Percentiles rank a stretch among this genome's conserved stretches.
phyloP scores from a whole-genome alignment of 352 stramenopile species.

The Albugo candida region DNA sequence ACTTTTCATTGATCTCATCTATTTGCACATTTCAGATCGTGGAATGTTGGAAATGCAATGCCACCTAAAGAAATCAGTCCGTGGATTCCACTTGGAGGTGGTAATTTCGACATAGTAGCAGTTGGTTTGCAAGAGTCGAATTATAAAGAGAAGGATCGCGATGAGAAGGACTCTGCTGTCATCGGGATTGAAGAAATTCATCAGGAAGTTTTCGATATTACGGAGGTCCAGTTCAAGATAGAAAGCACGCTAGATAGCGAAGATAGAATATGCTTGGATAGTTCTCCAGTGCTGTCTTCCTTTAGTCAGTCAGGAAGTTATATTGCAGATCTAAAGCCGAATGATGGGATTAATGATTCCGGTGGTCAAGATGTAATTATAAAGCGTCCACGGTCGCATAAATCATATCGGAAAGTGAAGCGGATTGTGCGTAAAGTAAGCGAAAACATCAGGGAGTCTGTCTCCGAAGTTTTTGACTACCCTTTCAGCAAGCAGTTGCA shows the following conservation, averaged over 20 bases:
- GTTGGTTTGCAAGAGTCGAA: slow-evolving; percentile 69
- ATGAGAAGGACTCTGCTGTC: slow-evolving; percentile 12
- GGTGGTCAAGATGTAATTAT: background rate
- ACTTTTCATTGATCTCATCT: no score
- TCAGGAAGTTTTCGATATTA: slow-evolving; percentile 4
- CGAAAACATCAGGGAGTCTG: slow-evolving; percentile 36
- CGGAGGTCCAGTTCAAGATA: no score
- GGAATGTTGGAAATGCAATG: slow-evolving; percentile 77
- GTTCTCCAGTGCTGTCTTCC: no score
- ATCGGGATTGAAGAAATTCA: slow-evolving; percentile 41
- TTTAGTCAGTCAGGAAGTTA: no score
- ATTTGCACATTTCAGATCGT: slow-evolving; percentile 14
- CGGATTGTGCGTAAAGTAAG: slow-evolving; percentile 43
- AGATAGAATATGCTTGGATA: no score
- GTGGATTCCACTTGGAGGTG: slow-evolving; percentile 64
- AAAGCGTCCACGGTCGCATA: background rate
- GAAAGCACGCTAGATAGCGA: no score
- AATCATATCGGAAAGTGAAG: slow-evolving; percentile 22
- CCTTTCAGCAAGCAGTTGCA: slow-evolving; percentile 41
- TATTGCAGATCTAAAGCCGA: background rate
- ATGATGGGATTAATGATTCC: background rate
- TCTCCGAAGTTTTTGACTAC: slow-evolving; percentile 37
- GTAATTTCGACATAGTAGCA: slow-evolving; percentile 65
- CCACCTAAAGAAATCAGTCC: slow-evolving; percentile 35
- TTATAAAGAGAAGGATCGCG: slow-evolving; percentile 22